Evolutionary conservation across 306 rosid species (phyloP).

Genomic region (Pterocarpus santalinus): DNA sequence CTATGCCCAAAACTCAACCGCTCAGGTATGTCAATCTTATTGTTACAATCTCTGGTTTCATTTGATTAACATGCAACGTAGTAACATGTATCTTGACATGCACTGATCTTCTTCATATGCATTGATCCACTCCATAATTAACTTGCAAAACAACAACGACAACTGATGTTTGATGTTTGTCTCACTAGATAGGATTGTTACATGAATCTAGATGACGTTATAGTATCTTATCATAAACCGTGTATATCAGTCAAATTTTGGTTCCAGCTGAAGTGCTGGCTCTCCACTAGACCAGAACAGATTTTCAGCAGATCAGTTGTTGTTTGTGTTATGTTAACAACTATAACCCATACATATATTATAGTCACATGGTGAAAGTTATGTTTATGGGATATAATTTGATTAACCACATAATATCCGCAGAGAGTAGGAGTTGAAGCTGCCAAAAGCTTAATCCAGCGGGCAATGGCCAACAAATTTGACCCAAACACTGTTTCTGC

Average conservation of each 20-base stretch:
- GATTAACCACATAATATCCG: neutral
- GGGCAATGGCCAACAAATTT: slow-evolving; percentile 36
- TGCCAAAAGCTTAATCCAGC: slow-evolving; percentile 28
- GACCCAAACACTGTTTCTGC: slow-evolving; percentile 14
- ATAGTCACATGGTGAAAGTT: neutral
- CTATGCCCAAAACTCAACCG: slow-evolving; percentile 52
- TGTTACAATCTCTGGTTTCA: neutral
- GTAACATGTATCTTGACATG: neutral
- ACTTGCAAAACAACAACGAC: neutral
- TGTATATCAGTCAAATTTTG: no score
- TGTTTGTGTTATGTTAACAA: neutral
- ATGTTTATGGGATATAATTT: neutral
- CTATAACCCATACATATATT: no score
- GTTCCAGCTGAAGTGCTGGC: no score
- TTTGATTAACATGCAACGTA: neutral
- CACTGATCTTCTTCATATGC: neutral
- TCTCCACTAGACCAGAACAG: neutral
- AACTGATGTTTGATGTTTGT: no score
- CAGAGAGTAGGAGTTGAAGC: slow-evolving; percentile 48
- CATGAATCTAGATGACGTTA: no score
- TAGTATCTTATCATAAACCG: no score
- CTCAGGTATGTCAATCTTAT: slow-evolving; percentile 36
- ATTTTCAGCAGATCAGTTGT: neutral
- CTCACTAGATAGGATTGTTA: no score
- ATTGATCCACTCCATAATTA: neutral